Percentiles rank a stretch among this genome's conserved stretches.
Conservation (phyloP, 306 rosid species). For the Inga leiocalycina region DNA sequence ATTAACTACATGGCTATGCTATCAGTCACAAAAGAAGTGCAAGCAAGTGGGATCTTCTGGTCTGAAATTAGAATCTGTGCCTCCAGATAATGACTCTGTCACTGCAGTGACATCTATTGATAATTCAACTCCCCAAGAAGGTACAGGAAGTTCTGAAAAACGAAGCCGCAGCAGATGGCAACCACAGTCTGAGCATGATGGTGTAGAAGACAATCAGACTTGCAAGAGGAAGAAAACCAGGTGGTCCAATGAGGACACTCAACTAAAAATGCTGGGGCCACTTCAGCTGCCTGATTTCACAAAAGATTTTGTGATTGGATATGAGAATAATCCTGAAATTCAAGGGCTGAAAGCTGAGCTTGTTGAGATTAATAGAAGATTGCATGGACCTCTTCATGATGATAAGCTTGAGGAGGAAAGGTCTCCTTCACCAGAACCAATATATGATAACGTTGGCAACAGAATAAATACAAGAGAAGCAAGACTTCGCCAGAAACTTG, state of each 20-base stretch:
- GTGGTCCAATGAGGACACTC: constrained; percentile 29
- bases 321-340: constrained; percentile 19
- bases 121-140: constrained; percentile 18
- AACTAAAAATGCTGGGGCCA: constrained; percentile 18
- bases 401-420: constrained; percentile 15
- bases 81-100: background rate
- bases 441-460: constrained; percentile 17
- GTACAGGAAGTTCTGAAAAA: constrained; percentile 17
- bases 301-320: background rate
- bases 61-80: background rate
- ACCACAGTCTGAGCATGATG: constrained; percentile 18
- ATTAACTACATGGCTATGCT: background rate
- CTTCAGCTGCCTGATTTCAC: constrained; percentile 31
- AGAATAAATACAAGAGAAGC: constrained; percentile 21
- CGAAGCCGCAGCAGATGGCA: constrained; percentile 33
- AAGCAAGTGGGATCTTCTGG: constrained; percentile 12
- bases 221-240: constrained; percentile 30
- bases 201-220: background rate
- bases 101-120: background rate
- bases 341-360: constrained; percentile 21
- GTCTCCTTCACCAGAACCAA: constrained; percentile 22
- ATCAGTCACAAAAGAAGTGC: constrained; percentile 29
- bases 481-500: constrained; percentile 2
- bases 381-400: constrained; percentile 15
- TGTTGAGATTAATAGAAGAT: constrained; percentile 20